Base-by-base conservation (phyloP, 108 stramenopile species). In the Phaeodactylum tricornutum region DNA sequence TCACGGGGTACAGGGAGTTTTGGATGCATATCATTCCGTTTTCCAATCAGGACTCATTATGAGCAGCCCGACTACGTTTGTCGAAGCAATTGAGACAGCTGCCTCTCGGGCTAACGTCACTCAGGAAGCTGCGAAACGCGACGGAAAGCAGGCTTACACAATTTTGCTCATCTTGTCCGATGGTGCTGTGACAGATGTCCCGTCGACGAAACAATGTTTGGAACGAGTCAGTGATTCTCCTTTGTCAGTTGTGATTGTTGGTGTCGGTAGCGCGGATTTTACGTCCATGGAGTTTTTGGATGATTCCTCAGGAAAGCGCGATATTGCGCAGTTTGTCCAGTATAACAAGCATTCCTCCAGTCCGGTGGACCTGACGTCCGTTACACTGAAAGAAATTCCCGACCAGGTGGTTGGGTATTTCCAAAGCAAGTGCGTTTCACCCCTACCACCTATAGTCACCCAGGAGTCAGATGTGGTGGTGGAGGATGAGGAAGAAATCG, bases 151-250 rank as follows among this genome's bases (percentile, higher is more conserved):
- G 55, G 47, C 61, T 5, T 92, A 95, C 55, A 67, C 79, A 5
- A 74, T 95, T 48, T 62, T 95, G 0, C 47, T 95, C 43, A 74
- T 95, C 34, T 43, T 95, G 33, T 90, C 93, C 0, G 93, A 94
- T 47, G 93, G 93, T 31, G 66, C 69, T 28, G 85, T 94, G 23
- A 59, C 63, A 12, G 93, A 94, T 57, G 61, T 81, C 44, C 44
- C 76, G 14, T 79, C 79, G 1, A 90, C 90, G 7, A 71, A 77
- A 22, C 53, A 49, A 33, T 23, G 33, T 24, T 43, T 86, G 19
- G 45, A 58, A 14, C 50, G 68, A 17, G 61, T 75, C 8, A 61
- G 59, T 22, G 59, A 75, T 51, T 54, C 65, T 16, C 83, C 88
- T 8, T 25, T 90, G 30, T 74, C 72, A 15, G 66, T 85, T 19